Base-by-base conservation (phyloP, 306 rosid genomes). In the Corylus heterophylla region DNA sequence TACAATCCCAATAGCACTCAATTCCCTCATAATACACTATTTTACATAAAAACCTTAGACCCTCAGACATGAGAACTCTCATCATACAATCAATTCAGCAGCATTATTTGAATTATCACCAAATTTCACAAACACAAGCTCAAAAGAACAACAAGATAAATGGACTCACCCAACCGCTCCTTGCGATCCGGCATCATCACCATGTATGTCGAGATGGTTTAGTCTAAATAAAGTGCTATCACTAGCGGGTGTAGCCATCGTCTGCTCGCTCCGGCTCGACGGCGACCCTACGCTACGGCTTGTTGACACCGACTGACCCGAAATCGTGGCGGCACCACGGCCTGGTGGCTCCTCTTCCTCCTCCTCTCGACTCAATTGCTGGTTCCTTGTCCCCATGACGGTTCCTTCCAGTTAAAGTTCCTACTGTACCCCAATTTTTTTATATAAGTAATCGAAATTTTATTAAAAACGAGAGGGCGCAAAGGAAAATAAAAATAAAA, bases 251-350 rank as follows among this genome's bases (percentile, higher is more conserved):
- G 97, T 90, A 17, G 93, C 88, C 92, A 88, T 91, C 75, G 98
- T 90, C 89, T 92, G 97, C 90, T 94, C 97, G 75, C 97, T 90
- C 66, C 97, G 91, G 86, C 95, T 91, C 50, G 98, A 95, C 2
- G 98, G 98, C 1, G 95, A 87, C 10, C 98, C 99, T 6, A 89
- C 86, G 78, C 99, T 95, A 69, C 98, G 88, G 81, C 97, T 92
- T 62, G 93, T 92, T 12, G 97, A 94, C 48, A 88, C 92, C 13
- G 98, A 92, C 84, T 90, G 94, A 0, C 92, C 96, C 0, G 97
- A 92, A 80, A 82, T 77, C 4, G 97, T 87, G 61, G 91, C 35
- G 20, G 77, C 76, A 27, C 86, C 91, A 54, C 80, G 84, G 3
- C 88, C 87, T 0, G 81, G 84, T 18, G 81, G 54, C 79, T 91